A percentile compares a stretch with the other conserved stretches of the same genome.
phyloP scores from a whole-genome alignment of 371 early-diverging fungal species.

The Rhizomucor pusillus region DNA sequence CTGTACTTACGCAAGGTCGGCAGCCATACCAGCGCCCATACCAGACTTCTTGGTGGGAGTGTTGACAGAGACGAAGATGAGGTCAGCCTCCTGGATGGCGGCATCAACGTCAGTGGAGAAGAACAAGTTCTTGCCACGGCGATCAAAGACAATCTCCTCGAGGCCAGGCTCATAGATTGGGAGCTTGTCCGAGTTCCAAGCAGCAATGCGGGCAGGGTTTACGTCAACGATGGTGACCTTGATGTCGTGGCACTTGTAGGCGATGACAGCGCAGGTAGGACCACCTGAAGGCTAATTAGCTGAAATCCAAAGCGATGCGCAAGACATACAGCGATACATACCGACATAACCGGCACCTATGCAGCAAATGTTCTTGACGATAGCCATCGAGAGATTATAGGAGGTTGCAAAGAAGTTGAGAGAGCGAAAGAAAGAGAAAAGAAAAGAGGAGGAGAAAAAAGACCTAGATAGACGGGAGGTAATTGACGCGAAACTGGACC shows the following conservation, averaged over 20 bases:
- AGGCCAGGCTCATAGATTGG: constrained; percentile 94
- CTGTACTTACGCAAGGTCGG: constrained; percentile 79
- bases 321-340: constrained; percentile 31
- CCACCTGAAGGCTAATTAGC: constrained; percentile 61
- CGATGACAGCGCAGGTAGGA: constrained; percentile 92
- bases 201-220: constrained; percentile 74
- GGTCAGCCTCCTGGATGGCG: constrained; percentile 77
- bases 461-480: neutral
- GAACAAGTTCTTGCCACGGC: constrained; percentile 81
- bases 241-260: constrained; percentile 85
- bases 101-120: constrained; percentile 78
- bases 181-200: constrained; percentile 85
- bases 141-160: constrained; percentile 72
- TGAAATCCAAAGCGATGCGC: neutral
- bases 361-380: constrained; percentile 73
- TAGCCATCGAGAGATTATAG: constrained; percentile 22
- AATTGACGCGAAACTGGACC: neutral
- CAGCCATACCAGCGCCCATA: constrained; percentile 79
- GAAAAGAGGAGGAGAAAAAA: constrained; percentile 4
- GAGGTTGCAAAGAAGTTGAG: constrained; percentile 10
- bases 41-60: constrained; percentile 84
- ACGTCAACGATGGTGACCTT: constrained; percentile 89
- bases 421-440: constrained; percentile 4
- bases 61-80: constrained; percentile 90
- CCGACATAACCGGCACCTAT: constrained; percentile 97